Evolutionary conservation across 441 rosid genomes (phyloP).

Genomic region (Dalechampia spathulata): DNA sequence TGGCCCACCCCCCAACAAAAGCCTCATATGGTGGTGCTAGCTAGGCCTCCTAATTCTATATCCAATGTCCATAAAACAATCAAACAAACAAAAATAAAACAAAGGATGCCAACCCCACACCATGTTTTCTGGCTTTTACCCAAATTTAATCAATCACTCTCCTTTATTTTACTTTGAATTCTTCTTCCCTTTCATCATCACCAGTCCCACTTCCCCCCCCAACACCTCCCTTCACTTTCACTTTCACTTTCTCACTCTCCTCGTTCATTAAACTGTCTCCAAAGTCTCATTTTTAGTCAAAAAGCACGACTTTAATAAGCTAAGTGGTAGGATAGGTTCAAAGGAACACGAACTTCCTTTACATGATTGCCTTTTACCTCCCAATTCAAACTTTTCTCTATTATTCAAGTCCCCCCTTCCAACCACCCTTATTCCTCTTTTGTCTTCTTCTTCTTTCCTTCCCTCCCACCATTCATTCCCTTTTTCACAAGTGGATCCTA

Average conservation of each 20-base stretch:
- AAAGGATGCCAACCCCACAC: slow-evolving; percentile 2
- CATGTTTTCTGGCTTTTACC: slow-evolving; percentile 20
- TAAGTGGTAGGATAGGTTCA: slow-evolving; percentile 15
- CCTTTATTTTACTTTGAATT: neutral
- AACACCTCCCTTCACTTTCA: too few species aligned
- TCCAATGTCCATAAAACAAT: neutral
- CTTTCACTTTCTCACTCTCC: slow-evolving; percentile 37
- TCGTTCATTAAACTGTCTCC: slow-evolving; percentile 7
- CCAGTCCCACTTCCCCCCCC: slow-evolving; percentile 26
- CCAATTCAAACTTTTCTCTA: slow-evolving; percentile 18
- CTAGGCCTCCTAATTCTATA: neutral
- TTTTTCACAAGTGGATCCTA: slow-evolving; percentile 10
- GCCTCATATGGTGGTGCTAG: neutral
- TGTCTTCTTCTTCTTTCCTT: neutral
- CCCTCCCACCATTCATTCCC: too few species aligned
- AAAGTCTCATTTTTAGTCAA: slow-evolving; percentile 33
- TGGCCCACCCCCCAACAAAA: slow-evolving; percentile 26
- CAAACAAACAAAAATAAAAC: slow-evolving; percentile 9
- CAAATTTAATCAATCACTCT: too few species aligned
- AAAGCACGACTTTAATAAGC: slow-evolving; percentile 17
- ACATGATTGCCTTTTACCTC: slow-evolving; percentile 29
- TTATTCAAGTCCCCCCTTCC: slow-evolving; percentile 15
- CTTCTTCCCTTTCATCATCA: slow-evolving; percentile 28
- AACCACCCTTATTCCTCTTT: slow-evolving; percentile 11
- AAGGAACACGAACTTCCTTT: slow-evolving; percentile 15